Base-by-base conservation (phyloP, 148 eudicot species). In the Spergularia bocconei region DNA sequence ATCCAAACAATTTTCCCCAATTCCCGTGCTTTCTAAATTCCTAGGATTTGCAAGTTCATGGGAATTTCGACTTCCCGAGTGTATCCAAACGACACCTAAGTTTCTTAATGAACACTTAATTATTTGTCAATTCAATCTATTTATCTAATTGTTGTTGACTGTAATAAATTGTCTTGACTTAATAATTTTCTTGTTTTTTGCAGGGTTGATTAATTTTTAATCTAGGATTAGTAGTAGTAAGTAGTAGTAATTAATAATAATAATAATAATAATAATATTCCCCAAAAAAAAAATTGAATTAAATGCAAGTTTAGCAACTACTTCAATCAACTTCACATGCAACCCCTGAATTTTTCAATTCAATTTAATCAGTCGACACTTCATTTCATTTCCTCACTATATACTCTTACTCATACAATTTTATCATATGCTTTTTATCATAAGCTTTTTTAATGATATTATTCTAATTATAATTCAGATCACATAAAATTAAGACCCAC, bases 291-390 rank as follows among this genome's bases (percentile, higher is more conserved):
- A 33, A 63, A 12, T 54, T 19, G 19, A 55, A 80, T 41, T 80
- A 57, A 71, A 75, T 64, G 79, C 62, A 29, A 29, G 36, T 59
- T 69, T 4, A 50, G 53, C 83, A 80, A 74, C 78, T 7, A 74
- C 78, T 70, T 39, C 74, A 79, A 79, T 79, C 78, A 36, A 69
- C 65, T 69, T 79, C 82, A 79, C 82, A 79, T 79, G 82, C 74
- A 79, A 4, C 55, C 11, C 20, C 60, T 59, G 70, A 79, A 33
- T 57, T 73, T 25, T 58, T 77, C 13, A 53, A 25, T 17, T 33
- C 39, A 62, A 62, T 77, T 67, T 38, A 80, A 80, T 80, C 50
- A 47, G 76, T 70, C 76, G 79, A 80, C 83, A 55, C 13, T 80
- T 69, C 83, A 55, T 17, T 80, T 69, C 83, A 59, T 80, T 25